Base-by-base conservation (phyloP, 148 eudicot genomes). In the Nepenthes gracilis region DNA sequence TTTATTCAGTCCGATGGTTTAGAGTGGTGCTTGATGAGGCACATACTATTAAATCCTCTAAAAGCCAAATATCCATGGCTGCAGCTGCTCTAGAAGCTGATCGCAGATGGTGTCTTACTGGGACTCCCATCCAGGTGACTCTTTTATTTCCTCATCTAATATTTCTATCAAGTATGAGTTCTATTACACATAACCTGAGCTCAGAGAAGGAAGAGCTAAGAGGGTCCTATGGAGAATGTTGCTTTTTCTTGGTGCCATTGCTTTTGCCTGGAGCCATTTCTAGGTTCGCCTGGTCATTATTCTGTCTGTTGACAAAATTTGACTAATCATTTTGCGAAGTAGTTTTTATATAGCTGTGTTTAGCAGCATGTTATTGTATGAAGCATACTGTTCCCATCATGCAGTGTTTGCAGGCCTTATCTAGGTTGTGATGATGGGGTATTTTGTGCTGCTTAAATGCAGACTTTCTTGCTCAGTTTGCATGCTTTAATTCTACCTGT, bases 1-100 rank as follows among this genome's bases (percentile, higher is more conserved):
- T 93, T 59, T 79, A 72, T 73, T 82, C 89, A 47, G 81, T 93
- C 68, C 75, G 87, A 66, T 93, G 99, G 99, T 78, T 79, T 67
- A 84, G 99, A 66, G 84, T 89, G 72, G 95, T 93, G 71, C 95
- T 89, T 73, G 99, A 93, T 43, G 99, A 93, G 72, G 99, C 99
- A 60, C 99, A 93, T 67, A 81, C 96, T 50, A 93, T 93, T 33
- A 93, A 93, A 58, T 82, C 88, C 49, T 70, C 99, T 12, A 93
- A 89, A 83, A 89, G 96, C 76, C 99, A 88, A 74, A 63, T 83
- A 74, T 93, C 99, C 14, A 54, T 78, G 72, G 96, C 99, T 67
- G 94, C 95, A 67, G 72, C 83, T 70, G 91, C 92, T 36, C 75
- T 93, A 68, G 62, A 69, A 64, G 99, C 99, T 55, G 95, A 85